Base-by-base conservation (phyloP, 768 basidiomycete species). In the Collybia sordida region DNA sequence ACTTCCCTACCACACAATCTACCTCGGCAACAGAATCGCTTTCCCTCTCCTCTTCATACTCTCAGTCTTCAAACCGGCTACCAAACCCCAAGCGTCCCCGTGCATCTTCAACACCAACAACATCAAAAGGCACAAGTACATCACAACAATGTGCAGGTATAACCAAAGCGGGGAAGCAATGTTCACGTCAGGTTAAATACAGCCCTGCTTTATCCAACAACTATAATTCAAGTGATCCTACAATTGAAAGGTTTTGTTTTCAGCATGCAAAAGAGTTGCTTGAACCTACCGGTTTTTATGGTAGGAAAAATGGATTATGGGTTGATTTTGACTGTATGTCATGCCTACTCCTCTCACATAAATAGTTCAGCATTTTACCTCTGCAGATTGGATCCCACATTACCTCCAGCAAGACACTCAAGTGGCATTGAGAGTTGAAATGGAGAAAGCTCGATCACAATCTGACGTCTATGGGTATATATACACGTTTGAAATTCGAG, bases 401-500 rank as follows among this genome's bases (percentile, higher is more conserved):
- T 88, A 90, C 61, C 64, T 92, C 31, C 76, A 78, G 45, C 52
- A 62, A 4, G 79, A 82, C 46, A 88, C 89, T 23, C 82, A 83
- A 57, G 71, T 78, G 24, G 76, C 82, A 1, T 63, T 77, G 38
- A 65, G 72, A 37, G 65, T 70, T 17, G 75, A 77, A 56, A 75
- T 77, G 74, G 74, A 76, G 56, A 77, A 72, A 52, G 60, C 75
- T 9, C 72, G 71, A 3, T 80, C 87, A 3, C 50, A 59, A 2
- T 75, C 79, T 7, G 90, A 93, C 55, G 77, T 74, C 17, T 71
- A 78, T 4, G 91, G 91, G 0, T 91, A 88, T 58, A 92, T 93
- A 43, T 93, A 93, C 56, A 80, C 82, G 0, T 93, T 86, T 62
- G 86, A 92, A 64, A 86, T 93, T 49, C 76, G 82, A 63, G 86